Percentiles rank a stretch among this genome's conserved stretches.
phyloP scores from a whole-genome alignment of 1,284 basidiomycete species.

The Agaricales sp. region DNA sequence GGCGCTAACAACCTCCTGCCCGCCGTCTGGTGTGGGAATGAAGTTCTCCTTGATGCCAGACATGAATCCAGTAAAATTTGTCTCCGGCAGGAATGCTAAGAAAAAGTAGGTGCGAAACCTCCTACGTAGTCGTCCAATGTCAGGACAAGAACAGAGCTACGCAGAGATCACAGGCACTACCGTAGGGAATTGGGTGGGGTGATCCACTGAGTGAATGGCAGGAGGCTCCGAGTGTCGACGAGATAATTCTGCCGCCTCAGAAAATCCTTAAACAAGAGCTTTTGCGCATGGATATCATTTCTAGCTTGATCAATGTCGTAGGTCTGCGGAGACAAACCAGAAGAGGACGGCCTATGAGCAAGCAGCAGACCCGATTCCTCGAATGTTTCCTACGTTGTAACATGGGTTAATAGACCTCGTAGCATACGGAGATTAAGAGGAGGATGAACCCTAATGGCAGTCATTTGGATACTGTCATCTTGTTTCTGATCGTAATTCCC shows the following conservation, averaged over 20 bases:
- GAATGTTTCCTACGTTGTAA: constrained; percentile 44
- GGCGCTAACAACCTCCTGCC: constrained; percentile 55
- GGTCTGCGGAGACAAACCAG: constrained; percentile 21
- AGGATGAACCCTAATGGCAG: constrained; percentile 37
- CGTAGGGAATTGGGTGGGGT: constrained; percentile 43
- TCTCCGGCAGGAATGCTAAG: constrained; percentile 42
- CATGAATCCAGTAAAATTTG: constrained; percentile 35
- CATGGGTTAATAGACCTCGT: background rate
- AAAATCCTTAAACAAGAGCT: constrained; percentile 40
- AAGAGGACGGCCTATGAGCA: constrained; percentile 20
- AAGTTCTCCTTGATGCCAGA: constrained; percentile 42
- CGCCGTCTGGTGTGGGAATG: constrained; percentile 56
- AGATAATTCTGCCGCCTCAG: constrained; percentile 32
- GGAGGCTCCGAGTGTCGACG: constrained; percentile 32
- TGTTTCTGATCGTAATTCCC: constrained; percentile 54
- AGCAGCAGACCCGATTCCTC: constrained; percentile 62
- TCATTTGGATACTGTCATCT: constrained; percentile 43
- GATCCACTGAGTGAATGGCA: constrained; percentile 65
- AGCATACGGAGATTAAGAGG: background rate
- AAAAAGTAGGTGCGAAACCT: constrained; percentile 63
- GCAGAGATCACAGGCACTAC: constrained; percentile 22
- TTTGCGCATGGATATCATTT: constrained; percentile 43
- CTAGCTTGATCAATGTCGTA: constrained; percentile 27
- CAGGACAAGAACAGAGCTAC: constrained; percentile 1
- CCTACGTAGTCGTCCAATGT: constrained; percentile 13